These are phyloP conservation scores for Tetrapisispora arboricola DNA, from an alignment of 805 yeast species.

Conservation along the genomic window DNA sequence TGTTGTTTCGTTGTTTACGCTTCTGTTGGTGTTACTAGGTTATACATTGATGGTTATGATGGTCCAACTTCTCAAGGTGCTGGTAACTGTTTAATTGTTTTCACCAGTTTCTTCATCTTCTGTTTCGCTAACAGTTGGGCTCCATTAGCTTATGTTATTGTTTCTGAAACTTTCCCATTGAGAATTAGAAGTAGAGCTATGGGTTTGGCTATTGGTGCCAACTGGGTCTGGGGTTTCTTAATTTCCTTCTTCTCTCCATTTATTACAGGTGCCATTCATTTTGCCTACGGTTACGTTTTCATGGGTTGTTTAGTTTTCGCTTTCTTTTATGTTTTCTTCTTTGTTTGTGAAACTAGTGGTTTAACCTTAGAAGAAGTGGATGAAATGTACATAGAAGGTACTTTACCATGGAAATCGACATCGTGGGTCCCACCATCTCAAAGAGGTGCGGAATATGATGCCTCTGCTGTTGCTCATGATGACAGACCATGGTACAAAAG, in stretches of 20 bases:
- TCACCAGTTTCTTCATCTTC: slow-evolving; percentile 43
- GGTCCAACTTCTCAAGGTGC: slow-evolving; percentile 27
- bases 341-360: slow-evolving; percentile 67
- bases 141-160: slow-evolving; percentile 50
- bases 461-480: slow-evolving; percentile 14
- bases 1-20: slow-evolving; percentile 39
- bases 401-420: slow-evolving; percentile 35
- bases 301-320: slow-evolving; percentile 43
- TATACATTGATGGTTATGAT: slow-evolving; percentile 32
- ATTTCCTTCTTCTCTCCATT: slow-evolving; percentile 63
- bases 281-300: slow-evolving; percentile 53
- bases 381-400: slow-evolving; percentile 37
- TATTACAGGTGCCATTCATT: slow-evolving; percentile 51
- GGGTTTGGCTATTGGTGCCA: slow-evolving; percentile 49
- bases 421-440: slow-evolving; percentile 40
- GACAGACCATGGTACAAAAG: slow-evolving; percentile 19
- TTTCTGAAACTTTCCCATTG: slow-evolving; percentile 58
- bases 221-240: slow-evolving; percentile 55
- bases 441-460: slow-evolving; percentile 21
- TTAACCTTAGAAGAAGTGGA: slow-evolving; percentile 72
- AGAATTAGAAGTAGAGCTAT: slow-evolving; percentile 49
- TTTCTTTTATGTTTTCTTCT: slow-evolving; percentile 55
- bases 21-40: slow-evolving; percentile 43
- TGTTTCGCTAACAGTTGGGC: slow-evolving; percentile 67
- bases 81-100: slow-evolving; percentile 32